phyloP scores from a whole-genome alignment of 352 stramenopile genomes.

The Thalassiosira mediterranea region DNA sequence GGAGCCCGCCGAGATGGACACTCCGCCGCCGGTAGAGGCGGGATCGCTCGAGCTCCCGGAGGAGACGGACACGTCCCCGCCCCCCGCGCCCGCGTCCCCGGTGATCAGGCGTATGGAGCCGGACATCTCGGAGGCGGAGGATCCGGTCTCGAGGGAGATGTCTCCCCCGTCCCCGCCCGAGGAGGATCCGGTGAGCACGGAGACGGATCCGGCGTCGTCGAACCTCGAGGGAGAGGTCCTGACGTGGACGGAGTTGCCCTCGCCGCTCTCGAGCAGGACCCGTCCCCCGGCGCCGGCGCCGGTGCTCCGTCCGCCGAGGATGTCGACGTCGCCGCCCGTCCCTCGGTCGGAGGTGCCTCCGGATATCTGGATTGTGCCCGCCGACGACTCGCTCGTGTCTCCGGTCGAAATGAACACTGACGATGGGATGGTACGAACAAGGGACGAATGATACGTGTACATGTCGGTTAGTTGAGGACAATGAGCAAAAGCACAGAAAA shows the following conservation, averaged over 20 bases:
- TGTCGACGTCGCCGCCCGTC: slow-evolving; percentile 28
- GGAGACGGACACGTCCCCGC: not conserved
- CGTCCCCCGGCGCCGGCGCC: slow-evolving; percentile 25
- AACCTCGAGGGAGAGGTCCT: slow-evolving; percentile 31
- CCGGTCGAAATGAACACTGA: slow-evolving; percentile 34
- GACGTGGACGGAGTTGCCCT: slow-evolving; percentile 28
- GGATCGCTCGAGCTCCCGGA: slow-evolving; percentile 29
- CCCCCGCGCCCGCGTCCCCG: not conserved
- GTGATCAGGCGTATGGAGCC: not conserved
- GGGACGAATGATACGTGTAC: not conserved
- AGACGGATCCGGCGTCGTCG: slow-evolving; percentile 14
- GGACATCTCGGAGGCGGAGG: slow-evolving; percentile 2
- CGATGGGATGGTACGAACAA: slow-evolving; percentile 1
- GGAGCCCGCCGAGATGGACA: slow-evolving; percentile 44
- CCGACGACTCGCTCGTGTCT: slow-evolving; percentile 20
- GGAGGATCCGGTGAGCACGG: slow-evolving; percentile 31
- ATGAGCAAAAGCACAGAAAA: not conserved
- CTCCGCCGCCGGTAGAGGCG: slow-evolving; percentile 42
- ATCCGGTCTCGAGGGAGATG: slow-evolving; percentile 25
- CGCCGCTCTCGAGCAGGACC: slow-evolving; percentile 36
- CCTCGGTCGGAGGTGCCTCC: slow-evolving; percentile 24
- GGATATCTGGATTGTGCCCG: slow-evolving; percentile 22
- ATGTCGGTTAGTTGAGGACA: too few relatives aligned
- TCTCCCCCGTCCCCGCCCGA: slow-evolving; percentile 7
- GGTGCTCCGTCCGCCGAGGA: slow-evolving; percentile 31